Evolutionary conservation across 164 flowering plant species (phyloP), one percentile per base, ranked within the genome.

Genomic region (Litsea cubeba): DNA sequence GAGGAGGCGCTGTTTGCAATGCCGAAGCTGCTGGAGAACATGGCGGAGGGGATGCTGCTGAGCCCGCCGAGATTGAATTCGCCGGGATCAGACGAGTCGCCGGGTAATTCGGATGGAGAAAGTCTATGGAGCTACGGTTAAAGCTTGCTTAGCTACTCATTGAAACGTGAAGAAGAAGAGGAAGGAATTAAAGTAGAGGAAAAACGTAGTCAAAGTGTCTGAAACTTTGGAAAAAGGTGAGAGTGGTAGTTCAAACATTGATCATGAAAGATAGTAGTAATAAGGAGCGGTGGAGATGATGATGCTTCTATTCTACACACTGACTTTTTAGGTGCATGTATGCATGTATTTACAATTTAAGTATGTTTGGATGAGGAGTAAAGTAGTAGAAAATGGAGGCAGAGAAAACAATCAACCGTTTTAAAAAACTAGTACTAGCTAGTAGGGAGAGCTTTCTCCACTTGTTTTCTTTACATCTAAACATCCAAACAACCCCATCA

Each of bases 41-140:
- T 88, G 89, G 91, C 91, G 0, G 88, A 85, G 76, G 91, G 89
- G 57, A 81, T 88, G 89, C 80, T 86, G 30, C 71, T 88, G 3
- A 86, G 86, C 74, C 91, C 89, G 10, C 91, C 91, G 10, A 69
- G 89, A 75, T 73, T 84, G 23, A 78, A 77, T 14, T 67, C 84
- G 7, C 69, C 79, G 25, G 78, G 76, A 0, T 73, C 78, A 1
- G 79, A 77, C 12, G 77, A 72, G 58, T 82, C 84, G n/a, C 80
- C 82, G 23, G 82, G 58, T 24, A 79, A 76, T 74, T 78, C 80
- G 1, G 84, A 70, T 18, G 79, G 76, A n/a, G 83, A 82, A 14
- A 75, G 72, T 11, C 74, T 85, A 7, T 85, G 88, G 88, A 84
- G 79, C 80, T 85, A 83, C 30, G 26, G 22, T 46, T 35, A 46